Base-by-base conservation (phyloP, 768 basidiomycete genomes). In the Tylopilus sp. region DNA sequence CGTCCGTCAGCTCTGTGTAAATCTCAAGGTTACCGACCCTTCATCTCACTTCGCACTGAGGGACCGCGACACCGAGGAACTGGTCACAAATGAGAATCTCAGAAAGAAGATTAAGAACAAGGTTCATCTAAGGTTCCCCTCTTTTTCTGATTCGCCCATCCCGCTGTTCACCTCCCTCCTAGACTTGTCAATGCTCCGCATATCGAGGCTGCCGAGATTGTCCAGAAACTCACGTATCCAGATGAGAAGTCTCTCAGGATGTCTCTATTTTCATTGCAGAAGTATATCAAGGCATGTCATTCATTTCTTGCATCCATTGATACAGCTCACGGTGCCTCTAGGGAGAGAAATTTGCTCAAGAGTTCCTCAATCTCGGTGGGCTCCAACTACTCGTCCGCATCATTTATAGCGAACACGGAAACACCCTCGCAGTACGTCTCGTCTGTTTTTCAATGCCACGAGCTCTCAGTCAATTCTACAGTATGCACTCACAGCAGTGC, bases 31-130 rank as follows among this genome's bases (percentile, higher is more conserved):
- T 51, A 81, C 81, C 51, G 89, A 89, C 35, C 77, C 86, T 0
- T 78, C 88, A 1, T 76, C 78, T 1, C 72, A 87, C 56, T 93
- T 81, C 63, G 87, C 91, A 1, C 68, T 95, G 52, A 78, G 92
- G 59, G 91, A 94, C 64, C 69, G 69, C 22, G 88, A 91, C 58
- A 80, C 77, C 15, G 88, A 88, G 53, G 89, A 89, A 57, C 69
- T 95, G 42, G 85, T 97, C 17, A 94, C 91, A 23, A 87, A 88
- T 60, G 90, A 92, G 57, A 95, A 94, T 64, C 65, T 97, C 61
- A 78, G 83, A 64, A 83, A 80, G 71, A 88, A 87, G 73, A 89
- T 94, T 57, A 86, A 80, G 69, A 76, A 77, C 36, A 92, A 88
- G 67, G 80, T 77, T 43, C 83, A 87, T 61, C 73, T 94, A 49